Percentiles rank a stretch among this genome's conserved stretches.
Evolutionary conservation across 2,329 filamentous ascomycete species (phyloP).

Genomic region (Furcasterigmium sp.): DNA sequence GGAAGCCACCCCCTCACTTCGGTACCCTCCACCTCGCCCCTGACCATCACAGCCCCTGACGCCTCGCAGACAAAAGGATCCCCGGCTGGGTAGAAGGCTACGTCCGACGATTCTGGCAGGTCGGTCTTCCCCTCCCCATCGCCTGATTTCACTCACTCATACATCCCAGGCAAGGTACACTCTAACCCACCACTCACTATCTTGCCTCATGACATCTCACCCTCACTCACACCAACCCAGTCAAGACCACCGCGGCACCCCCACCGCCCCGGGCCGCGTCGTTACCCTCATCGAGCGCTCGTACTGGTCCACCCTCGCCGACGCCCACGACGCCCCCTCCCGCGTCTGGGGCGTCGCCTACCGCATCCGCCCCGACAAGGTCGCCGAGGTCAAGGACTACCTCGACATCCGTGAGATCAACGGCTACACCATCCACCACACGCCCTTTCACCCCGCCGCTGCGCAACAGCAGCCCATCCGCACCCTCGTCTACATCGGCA

Average conservation of each 20-base stretch:
- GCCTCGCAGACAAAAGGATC: constrained; percentile 65
- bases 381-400: constrained; percentile 79
- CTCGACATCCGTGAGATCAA: constrained; percentile 97
- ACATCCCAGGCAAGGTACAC: constrained; percentile 26
- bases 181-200: background rate
- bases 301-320: constrained; percentile 76
- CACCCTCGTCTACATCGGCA: constrained; percentile 86
- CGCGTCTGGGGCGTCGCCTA: constrained; percentile 91
- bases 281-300: constrained; percentile 83
- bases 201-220: no score
- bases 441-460: constrained; percentile 64
- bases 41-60: constrained; percentile 10
- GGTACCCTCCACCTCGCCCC: constrained; percentile 48
- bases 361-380: constrained; percentile 67
- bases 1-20: constrained; percentile 95
- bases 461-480: constrained; percentile 34
- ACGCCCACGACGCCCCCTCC: constrained; percentile 57
- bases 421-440: constrained; percentile 91
- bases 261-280: constrained; percentile 80
- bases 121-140: constrained; percentile 38
- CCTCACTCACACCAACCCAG: constrained; percentile 37
- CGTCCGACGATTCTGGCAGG: constrained; percentile 97
- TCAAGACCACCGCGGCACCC: constrained; percentile 91
- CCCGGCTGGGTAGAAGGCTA: constrained; percentile 92
- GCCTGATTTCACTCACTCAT: constrained; percentile 9